Evolutionary conservation across 805 yeast species (phyloP).

Genomic region (Saturnispora bothae): DNA sequence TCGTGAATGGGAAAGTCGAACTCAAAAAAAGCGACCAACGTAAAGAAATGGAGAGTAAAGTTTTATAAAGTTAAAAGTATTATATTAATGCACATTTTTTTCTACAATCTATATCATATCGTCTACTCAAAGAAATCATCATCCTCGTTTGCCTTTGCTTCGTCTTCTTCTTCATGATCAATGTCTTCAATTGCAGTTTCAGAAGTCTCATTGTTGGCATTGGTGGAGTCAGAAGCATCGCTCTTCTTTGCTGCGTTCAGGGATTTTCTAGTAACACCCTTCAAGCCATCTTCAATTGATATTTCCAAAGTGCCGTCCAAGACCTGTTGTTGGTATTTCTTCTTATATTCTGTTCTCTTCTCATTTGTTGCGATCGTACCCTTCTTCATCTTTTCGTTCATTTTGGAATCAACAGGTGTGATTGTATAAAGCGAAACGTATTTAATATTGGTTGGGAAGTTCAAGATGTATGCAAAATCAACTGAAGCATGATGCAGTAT

Average conservation of each 20-base stretch:
- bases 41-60: slow-evolving; percentile 7
- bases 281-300: slow-evolving; percentile 32
- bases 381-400: slow-evolving; percentile 27
- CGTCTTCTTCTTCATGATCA: slow-evolving; percentile 12
- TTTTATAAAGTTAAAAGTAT: slow-evolving; percentile 11
- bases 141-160: slow-evolving; percentile 17
- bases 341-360: slow-evolving; percentile 36
- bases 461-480: slow-evolving; percentile 64
- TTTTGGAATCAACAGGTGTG: slow-evolving; percentile 24
- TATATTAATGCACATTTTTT: not conserved
- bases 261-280: slow-evolving; percentile 24
- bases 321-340: slow-evolving; percentile 40
- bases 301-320: slow-evolving; percentile 46
- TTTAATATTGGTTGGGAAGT: slow-evolving; percentile 71
- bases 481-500: slow-evolving; percentile 46
- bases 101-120: slow-evolving; percentile 1
- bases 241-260: slow-evolving; percentile 4
- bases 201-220: slow-evolving; percentile 4
- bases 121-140: slow-evolving; percentile 28
- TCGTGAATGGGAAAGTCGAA: slow-evolving; percentile 59
- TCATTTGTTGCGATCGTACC: slow-evolving; percentile 37
- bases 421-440: slow-evolving; percentile 70
- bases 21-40: slow-evolving; percentile 28
- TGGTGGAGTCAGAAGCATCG: too few relatives aligned
- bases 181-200: slow-evolving; percentile 6